Base-by-base conservation (phyloP, 2,329 filamentous ascomycete genomes). In the Iodosphaeria phyllophila region DNA sequence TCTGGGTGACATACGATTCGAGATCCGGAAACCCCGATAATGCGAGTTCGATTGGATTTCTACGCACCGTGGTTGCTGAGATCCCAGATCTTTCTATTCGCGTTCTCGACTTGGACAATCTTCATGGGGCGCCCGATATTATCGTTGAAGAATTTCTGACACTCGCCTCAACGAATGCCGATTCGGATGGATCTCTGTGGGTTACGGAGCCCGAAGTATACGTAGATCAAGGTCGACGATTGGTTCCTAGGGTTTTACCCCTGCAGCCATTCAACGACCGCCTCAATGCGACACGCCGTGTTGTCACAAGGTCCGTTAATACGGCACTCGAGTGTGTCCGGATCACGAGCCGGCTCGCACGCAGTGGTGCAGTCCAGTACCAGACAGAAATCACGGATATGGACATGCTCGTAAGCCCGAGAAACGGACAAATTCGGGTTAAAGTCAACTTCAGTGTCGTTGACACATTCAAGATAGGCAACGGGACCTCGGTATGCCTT, bases 221-320 rank as follows among this genome's bases (percentile, higher is more conserved):
- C 20, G 34, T 55, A 2, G 38, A 51, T 18, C 27, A 37, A 3
- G 47, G 46, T 1, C 32, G 22, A 4, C 42, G 44, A 0, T 30
- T 51, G 0, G 38, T 58, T 3, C 48, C 53, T 0, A 49, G 54
- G 0, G 36, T 57, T 3, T 11, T 55, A 2, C 50, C 54, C 0
- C 51, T 48, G 35, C 41, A 45, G 20, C 28, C 39, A 2, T 47
- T 37, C 5, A 58, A 55, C 27, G 39, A 51, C 19, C 40, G 49
- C 0, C 34, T 46, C 23, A 58, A 56, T 24, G 42, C 52, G 2
- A 26, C 41, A 2, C 46, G 52, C 6, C 42, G 52, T 5, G 28
- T 48, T 2, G 42, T 58, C 6, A 32, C 41, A 0, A 36, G 31
- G 3, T 29, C 30, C 0, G 23, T 46, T 13, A 50, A 54, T 29